Percentiles rank a stretch among this genome's conserved stretches.
Conservation (phyloP, 345 rosid genomes). For the Theobroma cacao region DNA sequence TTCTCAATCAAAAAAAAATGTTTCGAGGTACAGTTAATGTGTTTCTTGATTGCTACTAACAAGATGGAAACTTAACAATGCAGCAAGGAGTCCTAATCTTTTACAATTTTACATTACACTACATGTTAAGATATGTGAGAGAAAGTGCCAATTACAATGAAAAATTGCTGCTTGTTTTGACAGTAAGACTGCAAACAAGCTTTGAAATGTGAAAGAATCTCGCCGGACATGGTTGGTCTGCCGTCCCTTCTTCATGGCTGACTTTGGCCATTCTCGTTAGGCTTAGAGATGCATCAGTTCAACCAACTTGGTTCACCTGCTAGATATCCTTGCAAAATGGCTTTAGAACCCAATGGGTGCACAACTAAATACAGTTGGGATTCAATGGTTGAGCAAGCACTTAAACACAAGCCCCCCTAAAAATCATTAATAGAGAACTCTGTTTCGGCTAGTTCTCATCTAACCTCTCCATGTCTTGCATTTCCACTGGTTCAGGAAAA, state of each 20-base stretch:
- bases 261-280: not conserved
- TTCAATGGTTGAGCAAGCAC: not conserved
- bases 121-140: not conserved
- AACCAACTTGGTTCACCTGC: not conserved
- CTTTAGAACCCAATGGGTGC: not conserved
- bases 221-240: not conserved
- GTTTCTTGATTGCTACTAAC: not conserved
- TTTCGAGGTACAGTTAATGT: not conserved
- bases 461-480: slow-evolving; percentile 38
- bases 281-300: not conserved
- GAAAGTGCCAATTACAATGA: not conserved
- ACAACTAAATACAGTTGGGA: not conserved
- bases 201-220: not conserved
- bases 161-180: slow-evolving; percentile 5
- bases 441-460: slow-evolving; percentile 15
- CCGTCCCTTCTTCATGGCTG: not conserved
- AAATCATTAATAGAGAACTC: not conserved
- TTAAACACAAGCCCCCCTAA: not conserved
- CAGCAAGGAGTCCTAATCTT: not conserved
- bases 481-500: slow-evolving; percentile 52
- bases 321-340: not conserved
- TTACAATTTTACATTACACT: not conserved
- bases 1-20: not conserved
- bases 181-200: slow-evolving; percentile 5
- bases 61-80: not conserved